A percentile compares a stretch with the other conserved stretches of the same genome.
These are phyloP conservation scores for Porcisia hertigi DNA, from an alignment of 208 protist species.

Conservation along the genomic window DNA sequence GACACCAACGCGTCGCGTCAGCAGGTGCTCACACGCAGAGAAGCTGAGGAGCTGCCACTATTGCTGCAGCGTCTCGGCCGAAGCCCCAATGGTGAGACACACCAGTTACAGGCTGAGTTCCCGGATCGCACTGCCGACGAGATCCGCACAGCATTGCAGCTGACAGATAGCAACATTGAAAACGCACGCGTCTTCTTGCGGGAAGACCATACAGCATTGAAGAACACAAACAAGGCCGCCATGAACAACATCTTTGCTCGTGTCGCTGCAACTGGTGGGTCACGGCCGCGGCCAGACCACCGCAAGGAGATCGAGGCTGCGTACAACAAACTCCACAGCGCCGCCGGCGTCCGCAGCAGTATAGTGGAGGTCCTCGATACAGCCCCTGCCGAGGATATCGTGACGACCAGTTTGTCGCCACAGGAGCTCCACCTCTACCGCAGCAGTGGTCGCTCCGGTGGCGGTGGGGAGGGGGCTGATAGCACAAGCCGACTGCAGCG, in stretches of 20 bases:
- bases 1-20: slow-evolving; percentile 11
- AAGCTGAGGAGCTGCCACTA: slow-evolving; percentile 14
- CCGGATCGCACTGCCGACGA: slow-evolving; percentile 29
- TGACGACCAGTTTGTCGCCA: slow-evolving; percentile 17
- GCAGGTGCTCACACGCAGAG: slow-evolving; percentile 11
- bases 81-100: background rate
- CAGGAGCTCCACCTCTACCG: slow-evolving; percentile 12
- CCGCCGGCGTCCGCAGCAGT: slow-evolving; percentile 27
- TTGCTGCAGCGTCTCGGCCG: slow-evolving; percentile 10
- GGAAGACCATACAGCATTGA: slow-evolving; percentile 11
- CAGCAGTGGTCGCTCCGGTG: background rate
- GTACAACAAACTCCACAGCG: slow-evolving; percentile 42
- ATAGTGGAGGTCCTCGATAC: background rate
- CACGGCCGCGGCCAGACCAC: slow-evolving; percentile 13
- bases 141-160: slow-evolving; percentile 27
- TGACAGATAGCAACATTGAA: slow-evolving; percentile 45
- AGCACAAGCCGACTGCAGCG: background rate
- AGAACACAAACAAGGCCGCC: slow-evolving; percentile 13
- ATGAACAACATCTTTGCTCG: slow-evolving; percentile 36
- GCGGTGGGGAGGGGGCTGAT: background rate
- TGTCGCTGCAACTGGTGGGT: slow-evolving; percentile 20
- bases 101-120: slow-evolving; percentile 35
- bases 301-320: slow-evolving; percentile 8
- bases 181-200: slow-evolving; percentile 36
- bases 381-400: background rate